Evolutionary conservation across 2,329 filamentous ascomycete genomes (phyloP).

Genomic region (Pseudocercospora eumusae): DNA sequence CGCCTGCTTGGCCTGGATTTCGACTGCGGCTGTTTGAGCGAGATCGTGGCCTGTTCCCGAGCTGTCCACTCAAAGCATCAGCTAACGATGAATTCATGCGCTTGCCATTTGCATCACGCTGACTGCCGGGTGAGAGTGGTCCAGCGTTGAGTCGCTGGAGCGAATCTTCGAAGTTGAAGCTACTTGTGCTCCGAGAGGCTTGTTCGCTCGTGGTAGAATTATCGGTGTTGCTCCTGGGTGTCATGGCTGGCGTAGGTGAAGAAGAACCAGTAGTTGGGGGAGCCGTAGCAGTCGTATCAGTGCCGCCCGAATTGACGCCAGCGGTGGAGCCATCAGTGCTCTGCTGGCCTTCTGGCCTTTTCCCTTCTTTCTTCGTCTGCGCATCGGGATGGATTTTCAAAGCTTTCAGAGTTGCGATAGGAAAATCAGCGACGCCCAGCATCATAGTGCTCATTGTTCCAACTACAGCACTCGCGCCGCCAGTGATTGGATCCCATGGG

Average conservation of each 20-base stretch:
- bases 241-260: slow-evolving; percentile 19
- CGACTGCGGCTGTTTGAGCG: slow-evolving; percentile 29
- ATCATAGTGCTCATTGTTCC: slow-evolving; percentile 79
- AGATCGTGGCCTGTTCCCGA: slow-evolving; percentile 25
- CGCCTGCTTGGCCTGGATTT: slow-evolving; percentile 17
- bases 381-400: slow-evolving; percentile 47
- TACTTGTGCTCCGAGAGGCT: slow-evolving; percentile 25
- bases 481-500: slow-evolving; percentile 76
- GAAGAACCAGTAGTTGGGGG: slow-evolving; percentile 7
- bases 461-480: slow-evolving; percentile 74
- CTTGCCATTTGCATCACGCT: slow-evolving; percentile 12
- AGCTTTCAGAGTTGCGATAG: slow-evolving; percentile 56
- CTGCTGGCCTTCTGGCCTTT: slow-evolving; percentile 21
- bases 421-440: slow-evolving; percentile 77
- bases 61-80: slow-evolving; percentile 30
- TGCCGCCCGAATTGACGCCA: slow-evolving; percentile 19
- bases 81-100: slow-evolving; percentile 28
- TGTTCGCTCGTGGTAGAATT: slow-evolving; percentile 15
- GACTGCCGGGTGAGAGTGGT: slow-evolving; percentile 26
- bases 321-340: slow-evolving; percentile 13
- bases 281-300: slow-evolving; percentile 8
- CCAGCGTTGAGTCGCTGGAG: slow-evolving; percentile 32
- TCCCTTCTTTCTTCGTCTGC: slow-evolving; percentile 30
- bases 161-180: slow-evolving; percentile 38
- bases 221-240: slow-evolving; percentile 21